Percentiles rank a stretch among this genome's conserved stretches.
Evolutionary conservation across 352 stramenopile genomes (phyloP).

Genomic region (Globisporangium lucens): DNA sequence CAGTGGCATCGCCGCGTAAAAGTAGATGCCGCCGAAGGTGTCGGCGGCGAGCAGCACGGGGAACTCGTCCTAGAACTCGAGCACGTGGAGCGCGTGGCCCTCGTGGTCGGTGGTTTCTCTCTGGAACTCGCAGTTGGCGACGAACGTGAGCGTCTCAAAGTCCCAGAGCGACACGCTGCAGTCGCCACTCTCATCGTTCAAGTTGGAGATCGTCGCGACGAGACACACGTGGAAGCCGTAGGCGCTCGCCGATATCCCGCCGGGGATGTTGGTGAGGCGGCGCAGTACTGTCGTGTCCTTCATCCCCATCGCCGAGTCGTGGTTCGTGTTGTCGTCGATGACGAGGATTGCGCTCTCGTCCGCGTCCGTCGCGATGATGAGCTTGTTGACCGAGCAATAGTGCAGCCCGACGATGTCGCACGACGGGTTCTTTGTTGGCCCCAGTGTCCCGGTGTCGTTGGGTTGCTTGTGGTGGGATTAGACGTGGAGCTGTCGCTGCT

Average conservation of each 20-base stretch:
- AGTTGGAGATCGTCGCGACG: constrained; percentile 52
- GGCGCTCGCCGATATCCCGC: constrained; percentile 43
- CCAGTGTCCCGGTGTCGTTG: background rate
- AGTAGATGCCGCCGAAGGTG: constrained; percentile 44
- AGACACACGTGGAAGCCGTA: constrained; percentile 71
- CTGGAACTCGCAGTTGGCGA: constrained; percentile 33
- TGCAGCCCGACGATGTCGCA: constrained; percentile 58
- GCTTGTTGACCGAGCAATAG: constrained; percentile 76
- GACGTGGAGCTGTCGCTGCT: background rate
- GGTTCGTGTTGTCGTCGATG: constrained; percentile 63
- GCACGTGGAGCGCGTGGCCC: constrained; percentile 27
- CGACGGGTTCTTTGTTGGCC: constrained; percentile 15
- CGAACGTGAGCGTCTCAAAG: constrained; percentile 63
- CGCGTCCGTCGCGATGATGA: constrained; percentile 50
- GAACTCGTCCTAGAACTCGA: constrained; percentile 75
- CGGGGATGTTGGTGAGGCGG: constrained; percentile 55
- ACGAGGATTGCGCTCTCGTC: constrained; percentile 49
- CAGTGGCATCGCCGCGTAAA: constrained; percentile 51
- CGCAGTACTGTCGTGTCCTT: constrained; percentile 48
- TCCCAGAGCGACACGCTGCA: constrained; percentile 64
- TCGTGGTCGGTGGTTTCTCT: constrained; percentile 10
- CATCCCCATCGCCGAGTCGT: constrained; percentile 39
- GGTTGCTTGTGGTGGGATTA: background rate
- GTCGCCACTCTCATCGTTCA: constrained; percentile 22
- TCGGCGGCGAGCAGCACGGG: constrained; percentile 57